A percentile compares a stretch with the other conserved stretches of the same genome.
Conservation (phyloP, 2,329 filamentous ascomycete species). For the Aureobasidium uvarum region DNA sequence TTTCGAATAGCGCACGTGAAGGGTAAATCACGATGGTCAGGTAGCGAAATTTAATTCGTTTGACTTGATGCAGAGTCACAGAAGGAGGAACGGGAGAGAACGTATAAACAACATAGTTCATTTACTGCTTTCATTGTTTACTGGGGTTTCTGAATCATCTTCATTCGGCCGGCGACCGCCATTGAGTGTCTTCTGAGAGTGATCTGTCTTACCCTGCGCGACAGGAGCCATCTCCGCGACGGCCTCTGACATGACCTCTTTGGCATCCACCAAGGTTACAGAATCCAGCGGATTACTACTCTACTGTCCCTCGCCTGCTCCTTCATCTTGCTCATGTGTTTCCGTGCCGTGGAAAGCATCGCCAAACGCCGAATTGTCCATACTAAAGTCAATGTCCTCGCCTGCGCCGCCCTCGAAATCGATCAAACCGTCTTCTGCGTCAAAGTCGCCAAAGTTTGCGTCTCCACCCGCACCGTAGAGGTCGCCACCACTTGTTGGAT, state of each 20-base stretch:
- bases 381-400: slow-evolving; percentile 62
- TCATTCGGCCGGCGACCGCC: no score
- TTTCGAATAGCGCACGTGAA: no score
- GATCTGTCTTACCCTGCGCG: no score
- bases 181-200: no score
- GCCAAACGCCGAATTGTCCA: slow-evolving; percentile 79
- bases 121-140: no score
- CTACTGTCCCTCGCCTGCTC: slow-evolving; percentile 27
- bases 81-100: no score
- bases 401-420: slow-evolving; percentile 47
- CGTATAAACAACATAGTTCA: no score
- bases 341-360: slow-evolving; percentile 70
- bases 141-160: no score
- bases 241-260: not conserved
- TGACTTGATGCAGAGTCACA: no score
- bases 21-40: no score
- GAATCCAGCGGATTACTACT: not conserved
- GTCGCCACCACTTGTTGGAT: slow-evolving; percentile 40
- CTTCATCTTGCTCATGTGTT: slow-evolving; percentile 20
- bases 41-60: no score
- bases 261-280: not conserved
- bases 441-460: slow-evolving; percentile 55
- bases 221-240: not conserved
- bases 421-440: slow-evolving; percentile 50
- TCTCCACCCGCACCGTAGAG: slow-evolving; percentile 38